These are phyloP conservation scores for Candida mesenterica DNA, from an alignment of 1,139 yeast genomes.

Conservation along the genomic window DNA sequence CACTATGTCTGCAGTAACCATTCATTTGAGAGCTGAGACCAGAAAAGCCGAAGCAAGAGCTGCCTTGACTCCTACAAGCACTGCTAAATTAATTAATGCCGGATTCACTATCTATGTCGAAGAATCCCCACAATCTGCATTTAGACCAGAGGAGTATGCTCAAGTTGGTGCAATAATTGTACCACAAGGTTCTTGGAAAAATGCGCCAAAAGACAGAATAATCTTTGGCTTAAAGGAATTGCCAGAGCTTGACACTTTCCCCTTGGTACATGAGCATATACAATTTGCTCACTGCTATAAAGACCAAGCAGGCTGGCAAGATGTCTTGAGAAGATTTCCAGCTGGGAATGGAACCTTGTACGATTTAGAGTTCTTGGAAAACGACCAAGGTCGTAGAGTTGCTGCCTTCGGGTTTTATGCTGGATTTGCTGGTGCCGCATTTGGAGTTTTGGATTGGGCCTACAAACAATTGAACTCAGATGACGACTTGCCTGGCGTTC, in stretches of 20 bases:
- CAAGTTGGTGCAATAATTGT: conserved; percentile 82
- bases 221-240: conserved; percentile 92
- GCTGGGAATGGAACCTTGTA: conserved; percentile 86
- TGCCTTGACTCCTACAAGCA: conserved; percentile 88
- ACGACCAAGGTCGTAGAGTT: conserved; percentile 94
- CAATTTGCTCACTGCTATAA: conserved; percentile 99
- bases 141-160: conserved; percentile 70
- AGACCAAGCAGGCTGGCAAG: conserved; percentile 95
- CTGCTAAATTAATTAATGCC: conserved; percentile 77
- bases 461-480: conserved; percentile 75
- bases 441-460: conserved; percentile 93
- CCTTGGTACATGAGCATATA: conserved; percentile 90
- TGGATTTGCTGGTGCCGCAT: conserved; percentile 98
- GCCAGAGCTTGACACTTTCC: conserved; percentile 88
- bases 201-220: conserved; percentile 85
- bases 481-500: conserved; percentile 69
- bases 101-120: conserved; percentile 90
- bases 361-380: conserved; percentile 90
- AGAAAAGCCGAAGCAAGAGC: conserved; percentile 98
- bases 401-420: conserved; percentile 99
- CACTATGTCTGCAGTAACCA: conserved; percentile 51
- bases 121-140: conserved; percentile 79
- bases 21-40: conserved; percentile 91
- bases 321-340: conserved; percentile 83
- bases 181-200: conserved; percentile 89